Conservation (phyloP, 2,329 filamentous ascomycete genomes). For the Tolypocladium inflatum region DNA sequence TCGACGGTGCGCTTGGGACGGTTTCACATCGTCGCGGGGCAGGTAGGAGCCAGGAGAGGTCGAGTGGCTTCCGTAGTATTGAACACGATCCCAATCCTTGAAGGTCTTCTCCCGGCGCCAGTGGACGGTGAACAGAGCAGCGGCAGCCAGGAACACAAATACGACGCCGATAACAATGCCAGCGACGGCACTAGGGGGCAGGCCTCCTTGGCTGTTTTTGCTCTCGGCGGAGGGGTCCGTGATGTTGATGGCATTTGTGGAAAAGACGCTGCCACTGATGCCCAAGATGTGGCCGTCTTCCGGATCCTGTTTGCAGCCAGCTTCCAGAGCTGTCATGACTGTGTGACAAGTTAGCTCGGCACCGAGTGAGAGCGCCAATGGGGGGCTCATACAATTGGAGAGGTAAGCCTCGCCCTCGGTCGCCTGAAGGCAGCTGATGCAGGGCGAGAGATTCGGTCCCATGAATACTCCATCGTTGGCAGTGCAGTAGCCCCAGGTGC, state of each 20-base stretch:
- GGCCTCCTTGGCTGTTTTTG: constrained; percentile 14
- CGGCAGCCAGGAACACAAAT: constrained; percentile 30
- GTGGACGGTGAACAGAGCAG: constrained; percentile 37
- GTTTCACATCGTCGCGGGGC: constrained; percentile 15
- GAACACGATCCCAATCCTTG: constrained; percentile 7
- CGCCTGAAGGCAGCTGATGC: constrained; percentile 32
- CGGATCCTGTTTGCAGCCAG: constrained; percentile 37
- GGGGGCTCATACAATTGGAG: constrained; percentile 35
- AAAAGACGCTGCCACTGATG: constrained; percentile 34
- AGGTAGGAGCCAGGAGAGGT: constrained; percentile 12
- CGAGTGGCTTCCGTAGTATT: constrained; percentile 5
- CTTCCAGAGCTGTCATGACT: constrained; percentile 39
- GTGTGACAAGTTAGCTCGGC: neutral
- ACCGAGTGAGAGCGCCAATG: constrained; percentile 3
- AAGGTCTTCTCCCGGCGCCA: constrained; percentile 32
- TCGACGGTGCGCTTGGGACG: constrained; percentile 10
- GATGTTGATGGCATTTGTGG: constrained; percentile 26
- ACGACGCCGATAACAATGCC: constrained; percentile 41
- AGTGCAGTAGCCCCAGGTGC: constrained; percentile 30
- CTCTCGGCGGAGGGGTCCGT: constrained; percentile 20
- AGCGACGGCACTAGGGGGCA: constrained; percentile 40
- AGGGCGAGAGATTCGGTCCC: constrained; percentile 21
- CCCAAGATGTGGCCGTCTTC: constrained; percentile 25
- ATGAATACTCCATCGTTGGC: constrained; percentile 24
- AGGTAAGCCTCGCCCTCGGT: constrained; percentile 31